Evolutionary conservation across 2,329 filamentous ascomycete species (phyloP), one percentile per base, ranked within the genome.

Genomic region (Aureobasidium subglaciale): DNA sequence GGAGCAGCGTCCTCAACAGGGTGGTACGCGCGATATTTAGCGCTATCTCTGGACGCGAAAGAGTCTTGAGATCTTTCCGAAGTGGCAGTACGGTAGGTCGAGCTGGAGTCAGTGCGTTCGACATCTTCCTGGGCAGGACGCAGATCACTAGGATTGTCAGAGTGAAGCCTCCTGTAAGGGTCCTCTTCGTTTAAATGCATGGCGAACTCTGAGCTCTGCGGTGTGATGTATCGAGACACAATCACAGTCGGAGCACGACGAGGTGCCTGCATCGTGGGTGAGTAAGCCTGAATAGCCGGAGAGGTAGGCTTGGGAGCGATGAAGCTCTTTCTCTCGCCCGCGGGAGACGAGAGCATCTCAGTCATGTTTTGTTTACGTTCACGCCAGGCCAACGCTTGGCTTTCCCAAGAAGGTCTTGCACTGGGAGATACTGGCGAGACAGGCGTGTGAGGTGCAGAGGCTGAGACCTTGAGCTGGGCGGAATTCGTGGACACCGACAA

Each of bases 181-280:
- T 54, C 56, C n/a, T 56, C 34, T 42, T 58, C 54, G 13, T 34
- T 54, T 15, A 56, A 49, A n/a, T 57, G 59, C 24, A 52, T 43
- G 11, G 55, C 56, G 15, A 56, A 53, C 10, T 60, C 59, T 13
- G 59, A 50, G 15, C 50, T 40, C 27, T 57, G 55, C 4, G 59
- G 59, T 5, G 68, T 70, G 46, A 68, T 63, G 56, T 68, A 67
- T 4, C 66, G 62, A 15, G 66, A 67, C 8, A 70, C 63, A 1
- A 68, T 61, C n/a, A 70, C 68, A 9, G 62, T 58, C 9, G 67
- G 66, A 5, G 64, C 63, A 13, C 59, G 43, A 7, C 35, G 34
- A 32, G 48, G 48, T 22, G 48, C 35, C 10, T 52, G 48, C 25
- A 41, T n/a, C 10, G 35, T 52, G 8, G 48, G 48, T 6, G 35